Evolutionary conservation across 73 alveolate genomes (phyloP), one percentile per base, ranked within the genome.

Genomic region (Blepharisma stoltei): DNA sequence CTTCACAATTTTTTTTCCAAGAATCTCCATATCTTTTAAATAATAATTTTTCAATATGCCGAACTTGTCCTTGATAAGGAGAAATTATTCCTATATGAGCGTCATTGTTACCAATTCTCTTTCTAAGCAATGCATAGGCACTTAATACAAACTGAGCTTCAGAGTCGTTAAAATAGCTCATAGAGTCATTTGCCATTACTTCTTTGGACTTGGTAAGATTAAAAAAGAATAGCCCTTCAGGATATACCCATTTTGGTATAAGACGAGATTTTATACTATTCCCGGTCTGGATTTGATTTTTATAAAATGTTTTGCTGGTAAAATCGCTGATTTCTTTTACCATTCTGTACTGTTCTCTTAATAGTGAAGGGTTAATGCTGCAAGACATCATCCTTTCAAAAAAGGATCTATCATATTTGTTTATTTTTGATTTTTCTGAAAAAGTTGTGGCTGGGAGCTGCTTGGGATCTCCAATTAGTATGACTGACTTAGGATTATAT

Each of bases 291-390:
- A 95, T 54, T 78, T 78, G 55, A 45, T 85, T 83, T 37, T 91
- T 86, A 86, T 95, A 92, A 71, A 93, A 95, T 53, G 43, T 65
- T 20, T 77, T 53, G 21, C 98, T 86, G 0, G 98, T 97, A 68
- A 87, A 97, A 54, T 83, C 71, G 54, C 97, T 81, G 70, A 97
- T 95, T 44, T 76, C 79, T 23, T 96, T 92, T 70, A 93, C 97
- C 99, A 97, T 97, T 71, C 99, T 84, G 88, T 97, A 97, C 90
- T 97, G 96, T 38, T 88, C 89, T n/a, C 85, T 77, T 69, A 97
- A 91, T 92, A 93, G 89, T 66, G 70, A 68, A 86, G 90, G 90
- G 47, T 88, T 87, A 54, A 60, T 81, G 54, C 91, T 94, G 77
- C 81, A 82, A 54, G 87, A 88, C 6, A 94, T 78, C 49, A 94